Evolutionary conservation across 306 rosid species (phyloP).

Genomic region (Quercus ilex): DNA sequence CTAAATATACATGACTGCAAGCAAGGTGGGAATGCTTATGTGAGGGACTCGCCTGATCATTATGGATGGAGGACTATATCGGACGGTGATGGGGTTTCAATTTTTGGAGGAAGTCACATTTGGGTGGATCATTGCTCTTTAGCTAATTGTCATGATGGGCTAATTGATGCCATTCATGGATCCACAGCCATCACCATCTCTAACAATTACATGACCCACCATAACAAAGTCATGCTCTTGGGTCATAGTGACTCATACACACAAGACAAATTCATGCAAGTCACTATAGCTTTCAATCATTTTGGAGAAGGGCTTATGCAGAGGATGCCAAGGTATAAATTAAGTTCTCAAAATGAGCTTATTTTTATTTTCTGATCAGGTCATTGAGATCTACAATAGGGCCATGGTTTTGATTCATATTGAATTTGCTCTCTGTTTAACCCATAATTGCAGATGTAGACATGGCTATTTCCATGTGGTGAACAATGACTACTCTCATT

Average conservation of each 20-base stretch:
- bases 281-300: constrained; percentile 93
- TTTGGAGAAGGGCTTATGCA: constrained; percentile 91
- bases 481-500: constrained; percentile 88
- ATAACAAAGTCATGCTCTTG: constrained; percentile 91
- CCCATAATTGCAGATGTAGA: constrained; percentile 63
- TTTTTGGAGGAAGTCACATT: constrained; percentile 83
- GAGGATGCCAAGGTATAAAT: constrained; percentile 61
- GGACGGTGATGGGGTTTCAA: constrained; percentile 81
- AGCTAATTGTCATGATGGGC: constrained; percentile 69
- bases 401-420: background rate
- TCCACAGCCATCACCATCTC: constrained; percentile 83
- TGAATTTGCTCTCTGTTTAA: background rate
- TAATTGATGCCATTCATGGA: constrained; percentile 82
- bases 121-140: constrained; percentile 93
- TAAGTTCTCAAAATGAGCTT: background rate
- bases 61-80: constrained; percentile 83
- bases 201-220: constrained; percentile 75
- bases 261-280: constrained; percentile 81
- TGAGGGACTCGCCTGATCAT: constrained; percentile 77
- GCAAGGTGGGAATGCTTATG: constrained; percentile 72
- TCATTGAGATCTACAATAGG: background rate
- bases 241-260: constrained; percentile 80
- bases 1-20: constrained; percentile 82
- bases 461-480: constrained; percentile 97
- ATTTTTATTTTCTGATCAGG: background rate